Conservation (phyloP, 2,329 filamentous ascomycete genomes). For the Gyromitra esculenta region DNA sequence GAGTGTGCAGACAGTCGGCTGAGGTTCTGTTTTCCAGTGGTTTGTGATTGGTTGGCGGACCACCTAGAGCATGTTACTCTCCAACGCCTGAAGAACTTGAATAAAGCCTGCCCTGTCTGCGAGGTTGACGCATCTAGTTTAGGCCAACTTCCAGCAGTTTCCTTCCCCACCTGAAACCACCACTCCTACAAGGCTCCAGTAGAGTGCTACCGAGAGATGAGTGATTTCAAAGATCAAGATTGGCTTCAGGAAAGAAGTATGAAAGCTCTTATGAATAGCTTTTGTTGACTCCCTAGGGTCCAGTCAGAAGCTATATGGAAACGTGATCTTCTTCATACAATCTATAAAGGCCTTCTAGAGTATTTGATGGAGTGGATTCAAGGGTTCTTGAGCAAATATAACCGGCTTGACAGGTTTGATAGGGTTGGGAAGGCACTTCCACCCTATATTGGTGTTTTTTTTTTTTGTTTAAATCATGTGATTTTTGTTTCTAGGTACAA, state of each 20-base stretch:
- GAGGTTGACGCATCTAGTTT: neutral
- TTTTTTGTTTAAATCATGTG: no score
- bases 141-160: neutral
- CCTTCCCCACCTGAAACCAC: neutral
- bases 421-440: neutral
- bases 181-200: neutral
- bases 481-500: no score
- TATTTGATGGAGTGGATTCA: neutral
- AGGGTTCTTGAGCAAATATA: neutral
- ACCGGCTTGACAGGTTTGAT: no score
- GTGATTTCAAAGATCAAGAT: neutral
- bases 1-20: neutral
- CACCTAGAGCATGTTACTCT: neutral
- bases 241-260: slow-evolving; percentile 1
- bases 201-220: neutral
- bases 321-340: neutral
- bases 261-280: neutral
- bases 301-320: neutral
- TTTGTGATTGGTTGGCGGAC: neutral
- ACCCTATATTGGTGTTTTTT: no score
- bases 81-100: neutral
- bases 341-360: neutral
- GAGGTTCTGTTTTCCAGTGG: neutral
- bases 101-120: neutral
- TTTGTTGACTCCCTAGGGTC: neutral